Percentiles rank a stretch among this genome's conserved stretches.
Evolutionary conservation across 306 rosid genomes (phyloP).

Genomic region (Corylus heterophylla): DNA sequence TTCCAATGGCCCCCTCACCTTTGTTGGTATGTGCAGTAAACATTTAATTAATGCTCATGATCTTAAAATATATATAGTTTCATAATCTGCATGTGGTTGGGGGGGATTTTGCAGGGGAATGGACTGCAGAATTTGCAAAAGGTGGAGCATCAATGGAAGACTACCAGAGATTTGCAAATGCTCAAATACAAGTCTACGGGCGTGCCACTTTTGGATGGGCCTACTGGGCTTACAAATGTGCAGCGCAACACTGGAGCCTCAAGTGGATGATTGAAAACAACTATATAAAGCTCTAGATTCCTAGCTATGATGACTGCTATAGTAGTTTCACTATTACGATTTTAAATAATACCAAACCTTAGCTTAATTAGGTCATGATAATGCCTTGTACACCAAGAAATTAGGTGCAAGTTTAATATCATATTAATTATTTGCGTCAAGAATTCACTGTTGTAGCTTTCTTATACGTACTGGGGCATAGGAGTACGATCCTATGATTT

Average conservation of each 20-base stretch:
- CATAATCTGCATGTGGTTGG: background rate
- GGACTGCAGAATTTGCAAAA: slow-evolving; percentile 51
- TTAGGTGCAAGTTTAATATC: too few species aligned
- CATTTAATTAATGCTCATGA: background rate
- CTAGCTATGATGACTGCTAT: background rate
- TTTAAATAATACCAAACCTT: too few species aligned
- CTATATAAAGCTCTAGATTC: slow-evolving; percentile 21
- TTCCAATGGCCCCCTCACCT: slow-evolving; percentile 54
- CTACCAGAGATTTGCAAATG: slow-evolving; percentile 33
- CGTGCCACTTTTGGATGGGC: slow-evolving; percentile 66
- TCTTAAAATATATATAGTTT: background rate
- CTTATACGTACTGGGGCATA: too few species aligned
- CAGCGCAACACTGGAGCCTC: slow-evolving; percentile 43
- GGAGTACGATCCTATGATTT: too few species aligned
- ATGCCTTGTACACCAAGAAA: too few species aligned
- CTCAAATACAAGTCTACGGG: slow-evolving; percentile 46
- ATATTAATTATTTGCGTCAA: too few species aligned
- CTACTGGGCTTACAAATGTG: slow-evolving; percentile 61
- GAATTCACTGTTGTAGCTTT: too few species aligned
- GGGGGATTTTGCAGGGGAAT: slow-evolving; percentile 48
- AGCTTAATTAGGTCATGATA: too few species aligned
- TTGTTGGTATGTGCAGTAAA: slow-evolving; percentile 43
- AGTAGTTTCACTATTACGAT: too few species aligned
- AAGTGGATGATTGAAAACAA: slow-evolving; percentile 54
- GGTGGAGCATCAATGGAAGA: slow-evolving; percentile 40